Percentiles rank a stretch among this genome's conserved stretches.
Evolutionary conservation across 352 stramenopile species (phyloP).

Genomic region (Phytopythium oedochilum): DNA sequence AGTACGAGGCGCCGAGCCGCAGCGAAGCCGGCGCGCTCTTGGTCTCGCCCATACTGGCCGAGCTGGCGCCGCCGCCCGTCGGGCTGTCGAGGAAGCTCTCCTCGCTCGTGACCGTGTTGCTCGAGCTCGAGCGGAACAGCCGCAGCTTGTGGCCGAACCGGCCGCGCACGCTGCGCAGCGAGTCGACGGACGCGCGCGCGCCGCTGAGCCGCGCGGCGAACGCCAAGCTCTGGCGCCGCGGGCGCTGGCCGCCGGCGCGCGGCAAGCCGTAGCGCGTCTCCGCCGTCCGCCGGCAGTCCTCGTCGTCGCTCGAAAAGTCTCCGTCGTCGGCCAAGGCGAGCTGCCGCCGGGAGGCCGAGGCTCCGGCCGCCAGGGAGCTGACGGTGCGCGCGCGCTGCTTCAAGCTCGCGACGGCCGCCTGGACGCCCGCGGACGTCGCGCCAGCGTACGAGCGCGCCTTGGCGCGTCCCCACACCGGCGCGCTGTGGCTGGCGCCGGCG

Average conservation of each 20-base stretch:
- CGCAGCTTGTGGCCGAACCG: conserved; percentile 28
- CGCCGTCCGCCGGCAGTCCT: conserved; percentile 26
- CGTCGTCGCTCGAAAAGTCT: conserved; percentile 61
- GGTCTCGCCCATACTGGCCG: conserved; percentile 1
- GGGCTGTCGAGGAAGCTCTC: conserved; percentile 35
- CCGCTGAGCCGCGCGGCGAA: conserved; percentile 26
- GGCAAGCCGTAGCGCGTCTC: conserved; percentile 11
- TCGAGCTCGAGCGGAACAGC: conserved; percentile 46
- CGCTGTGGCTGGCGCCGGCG: too few relatives aligned
- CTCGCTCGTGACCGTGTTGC: conserved; percentile 43
- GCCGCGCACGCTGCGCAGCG: conserved; percentile 18
- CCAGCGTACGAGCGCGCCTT: conserved; percentile 42
- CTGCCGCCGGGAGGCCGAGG: too few relatives aligned
- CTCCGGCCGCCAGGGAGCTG: conserved; percentile 1
- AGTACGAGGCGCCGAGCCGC: conserved; percentile 9
- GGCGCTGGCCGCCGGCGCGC: conserved; percentile 11
- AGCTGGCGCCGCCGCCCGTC: conserved; percentile 1
- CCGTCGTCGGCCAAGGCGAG: conserved; percentile 24
- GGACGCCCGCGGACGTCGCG: conserved; percentile 17
- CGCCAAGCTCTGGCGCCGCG: conserved; percentile 17
- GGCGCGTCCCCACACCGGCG: conserved; percentile 16
- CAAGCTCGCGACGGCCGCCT: conserved; percentile 21
- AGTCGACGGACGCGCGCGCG: conserved; percentile 24
- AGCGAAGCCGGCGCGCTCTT: conserved; percentile 14
- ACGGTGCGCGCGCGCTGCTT: conserved; percentile 28